phyloP scores from a whole-genome alignment of 1,284 basidiomycete genomes.

The Boletus semigastroideus region DNA sequence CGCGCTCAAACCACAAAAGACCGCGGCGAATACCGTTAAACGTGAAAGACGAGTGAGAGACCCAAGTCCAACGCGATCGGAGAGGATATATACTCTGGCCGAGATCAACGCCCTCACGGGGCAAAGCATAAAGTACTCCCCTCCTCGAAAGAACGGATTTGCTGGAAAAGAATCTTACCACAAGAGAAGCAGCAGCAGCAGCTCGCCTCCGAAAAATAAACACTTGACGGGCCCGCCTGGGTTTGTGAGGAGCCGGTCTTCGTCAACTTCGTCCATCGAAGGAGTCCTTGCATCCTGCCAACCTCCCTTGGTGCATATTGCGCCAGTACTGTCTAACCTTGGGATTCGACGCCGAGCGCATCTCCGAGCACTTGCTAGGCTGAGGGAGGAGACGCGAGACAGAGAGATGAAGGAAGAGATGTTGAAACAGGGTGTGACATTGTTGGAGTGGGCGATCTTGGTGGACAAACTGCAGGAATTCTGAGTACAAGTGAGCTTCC shows the following conservation, averaged over 20 bases:
- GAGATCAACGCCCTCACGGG: conserved; percentile 33
- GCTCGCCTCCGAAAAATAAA: conserved; percentile 23
- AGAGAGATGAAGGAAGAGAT: conserved; percentile 66
- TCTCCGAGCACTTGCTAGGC: conserved; percentile 53
- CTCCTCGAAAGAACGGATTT: conserved; percentile 19
- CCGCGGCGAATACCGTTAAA: conserved; percentile 11
- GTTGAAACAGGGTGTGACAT: conserved; percentile 59
- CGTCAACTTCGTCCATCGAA: conserved; percentile 44
- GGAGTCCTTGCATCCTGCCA: conserved; percentile 53
- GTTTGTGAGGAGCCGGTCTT: conserved; percentile 21
- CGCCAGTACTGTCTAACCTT: conserved; percentile 50
- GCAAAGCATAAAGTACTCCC: conserved; percentile 24
- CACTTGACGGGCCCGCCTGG: conserved; percentile 14
- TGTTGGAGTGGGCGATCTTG: conserved; percentile 77
- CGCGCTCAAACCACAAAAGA: conserved; percentile 21
- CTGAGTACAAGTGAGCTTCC: conserved; percentile 1
- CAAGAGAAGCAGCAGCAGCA: conserved; percentile 17
- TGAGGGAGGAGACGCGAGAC: conserved; percentile 64
- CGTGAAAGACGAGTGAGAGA: conserved; percentile 20
- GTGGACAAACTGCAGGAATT: conserved; percentile 47
- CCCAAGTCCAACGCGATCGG: conserved; percentile 32
- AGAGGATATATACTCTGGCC: conserved; percentile 35
- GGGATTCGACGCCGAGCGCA: conserved; percentile 61
- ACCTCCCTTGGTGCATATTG: conserved; percentile 59
- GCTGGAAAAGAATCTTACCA: conserved; percentile 9